Evolutionary conservation across 306 rosid species (phyloP).

Genomic region (Fragaria nilgerrensis): DNA sequence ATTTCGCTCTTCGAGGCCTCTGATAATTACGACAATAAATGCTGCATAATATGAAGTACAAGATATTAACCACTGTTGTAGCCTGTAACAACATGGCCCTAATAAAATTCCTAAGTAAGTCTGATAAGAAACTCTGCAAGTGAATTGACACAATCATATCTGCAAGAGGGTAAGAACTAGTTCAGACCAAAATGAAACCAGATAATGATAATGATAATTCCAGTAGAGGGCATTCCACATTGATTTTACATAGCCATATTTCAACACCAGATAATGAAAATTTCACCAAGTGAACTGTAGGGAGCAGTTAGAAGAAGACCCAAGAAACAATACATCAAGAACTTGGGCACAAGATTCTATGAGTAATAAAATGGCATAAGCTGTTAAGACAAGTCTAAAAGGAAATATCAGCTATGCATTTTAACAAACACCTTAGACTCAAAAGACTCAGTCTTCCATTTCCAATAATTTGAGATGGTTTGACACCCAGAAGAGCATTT

Average conservation of each 20-base stretch:
- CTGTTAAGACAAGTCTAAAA: neutral
- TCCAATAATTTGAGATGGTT: neutral
- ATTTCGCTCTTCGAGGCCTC: slow-evolving; percentile 34
- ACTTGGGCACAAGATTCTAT: neutral
- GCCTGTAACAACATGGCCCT: neutral
- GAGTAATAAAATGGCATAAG: neutral
- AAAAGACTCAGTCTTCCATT: neutral
- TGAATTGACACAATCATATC: slow-evolving; percentile 17
- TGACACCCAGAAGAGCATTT: neutral
- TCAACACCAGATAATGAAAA: neutral
- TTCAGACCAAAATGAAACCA: neutral
- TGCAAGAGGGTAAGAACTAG: slow-evolving; percentile 15
- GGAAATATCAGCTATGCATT: slow-evolving; percentile 19
- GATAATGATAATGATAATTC: neutral
- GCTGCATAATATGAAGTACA: neutral
- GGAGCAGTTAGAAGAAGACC: neutral
- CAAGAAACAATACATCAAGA: neutral
- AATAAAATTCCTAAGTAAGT: neutral
- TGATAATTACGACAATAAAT: neutral
- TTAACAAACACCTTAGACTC: slow-evolving; percentile 4
- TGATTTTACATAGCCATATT: neutral
- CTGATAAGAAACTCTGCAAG: neutral
- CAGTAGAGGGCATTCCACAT: neutral
- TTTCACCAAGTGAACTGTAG: neutral
- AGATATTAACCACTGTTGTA: neutral